Evolutionary conservation across 2,329 filamentous ascomycete species (phyloP).

Genomic region (Drechslerella coelobrocha): DNA sequence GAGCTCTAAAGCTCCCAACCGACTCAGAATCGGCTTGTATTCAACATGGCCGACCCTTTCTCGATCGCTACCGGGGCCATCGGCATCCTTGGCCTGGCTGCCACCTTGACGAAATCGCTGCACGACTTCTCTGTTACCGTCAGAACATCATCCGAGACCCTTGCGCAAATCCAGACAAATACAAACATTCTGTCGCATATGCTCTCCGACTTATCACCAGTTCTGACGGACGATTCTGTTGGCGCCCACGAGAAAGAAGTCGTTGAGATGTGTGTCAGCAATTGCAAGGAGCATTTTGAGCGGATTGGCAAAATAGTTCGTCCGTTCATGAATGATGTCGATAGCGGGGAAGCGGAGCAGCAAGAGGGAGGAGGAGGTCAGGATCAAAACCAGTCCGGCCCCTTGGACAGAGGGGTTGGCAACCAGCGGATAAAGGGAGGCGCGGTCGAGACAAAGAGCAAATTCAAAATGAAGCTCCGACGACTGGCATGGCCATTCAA

Average conservation of each 20-base stretch:
- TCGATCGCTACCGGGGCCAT: slow-evolving; percentile 35
- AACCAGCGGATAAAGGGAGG: neutral
- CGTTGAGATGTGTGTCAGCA: slow-evolving; percentile 33
- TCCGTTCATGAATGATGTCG: slow-evolving; percentile 22
- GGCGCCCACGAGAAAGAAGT: slow-evolving; percentile 37
- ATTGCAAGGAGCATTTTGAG: slow-evolving; percentile 39
- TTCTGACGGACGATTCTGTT: slow-evolving; percentile 31
- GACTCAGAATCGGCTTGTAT: neutral
- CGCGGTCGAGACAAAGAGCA: slow-evolving; percentile 17
- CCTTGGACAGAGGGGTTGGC: neutral
- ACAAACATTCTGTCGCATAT: slow-evolving; percentile 43
- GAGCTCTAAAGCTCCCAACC: too few relatives aligned
- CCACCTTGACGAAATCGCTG: slow-evolving; percentile 24
- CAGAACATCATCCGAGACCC: slow-evolving; percentile 37
- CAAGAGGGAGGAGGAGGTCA: neutral
- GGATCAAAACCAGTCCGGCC: neutral
- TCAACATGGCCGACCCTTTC: slow-evolving; percentile 38
- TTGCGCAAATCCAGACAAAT: slow-evolving; percentile 31
- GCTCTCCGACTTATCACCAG: slow-evolving; percentile 33
- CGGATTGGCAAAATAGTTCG: slow-evolving; percentile 34
- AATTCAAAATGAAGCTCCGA: slow-evolving; percentile 21
- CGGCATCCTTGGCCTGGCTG: slow-evolving; percentile 31
- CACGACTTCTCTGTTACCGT: slow-evolving; percentile 38
- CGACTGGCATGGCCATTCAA: slow-evolving; percentile 37
- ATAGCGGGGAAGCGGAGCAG: neutral